phyloP scores from a whole-genome alignment of 257 asterid genomes.

The Ajuga chamaepitys region DNA sequence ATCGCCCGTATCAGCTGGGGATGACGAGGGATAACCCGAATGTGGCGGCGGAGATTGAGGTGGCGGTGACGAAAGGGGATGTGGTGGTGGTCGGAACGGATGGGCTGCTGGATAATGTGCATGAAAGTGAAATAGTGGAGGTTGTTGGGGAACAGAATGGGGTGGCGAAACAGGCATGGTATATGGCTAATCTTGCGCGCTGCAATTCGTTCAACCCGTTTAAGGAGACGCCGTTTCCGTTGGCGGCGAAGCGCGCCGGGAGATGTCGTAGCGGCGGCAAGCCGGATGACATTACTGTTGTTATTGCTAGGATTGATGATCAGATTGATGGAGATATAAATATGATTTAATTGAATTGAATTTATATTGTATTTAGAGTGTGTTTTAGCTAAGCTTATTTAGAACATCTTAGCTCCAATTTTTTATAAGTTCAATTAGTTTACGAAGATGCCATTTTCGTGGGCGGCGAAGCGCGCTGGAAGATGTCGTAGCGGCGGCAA shows the following conservation, averaged over 20 bases:
- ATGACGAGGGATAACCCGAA: neutral
- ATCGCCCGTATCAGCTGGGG: constrained; percentile 3
- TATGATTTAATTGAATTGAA: no score
- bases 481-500: constrained; percentile 28
- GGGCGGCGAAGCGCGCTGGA: constrained; percentile 25
- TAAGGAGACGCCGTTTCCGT: constrained; percentile 11
- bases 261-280: constrained; percentile 28
- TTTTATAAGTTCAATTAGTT: neutral
- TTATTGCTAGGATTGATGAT: constrained; percentile 16
- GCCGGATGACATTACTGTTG: constrained; percentile 43
- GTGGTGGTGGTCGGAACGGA: constrained; percentile 36
- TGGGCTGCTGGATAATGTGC: constrained; percentile 42
- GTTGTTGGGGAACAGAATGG: neutral
- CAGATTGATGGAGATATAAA: no score
- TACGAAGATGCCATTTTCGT: constrained; percentile 12
- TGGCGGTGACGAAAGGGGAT: constrained; percentile 27
- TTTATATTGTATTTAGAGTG: no score
- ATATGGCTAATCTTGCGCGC: constrained; percentile 8
- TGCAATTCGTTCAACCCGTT: neutral
- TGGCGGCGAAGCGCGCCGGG: constrained; percentile 25
- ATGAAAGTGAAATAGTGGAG: constrained; percentile 17
- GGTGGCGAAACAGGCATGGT: neutral
- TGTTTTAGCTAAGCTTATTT: no score
- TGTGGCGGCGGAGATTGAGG: constrained; percentile 17
- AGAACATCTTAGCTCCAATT: no score